phyloP scores from a whole-genome alignment of 2,329 filamentous ascomycete genomes.

The Coniosporium tulheliwenetii region DNA sequence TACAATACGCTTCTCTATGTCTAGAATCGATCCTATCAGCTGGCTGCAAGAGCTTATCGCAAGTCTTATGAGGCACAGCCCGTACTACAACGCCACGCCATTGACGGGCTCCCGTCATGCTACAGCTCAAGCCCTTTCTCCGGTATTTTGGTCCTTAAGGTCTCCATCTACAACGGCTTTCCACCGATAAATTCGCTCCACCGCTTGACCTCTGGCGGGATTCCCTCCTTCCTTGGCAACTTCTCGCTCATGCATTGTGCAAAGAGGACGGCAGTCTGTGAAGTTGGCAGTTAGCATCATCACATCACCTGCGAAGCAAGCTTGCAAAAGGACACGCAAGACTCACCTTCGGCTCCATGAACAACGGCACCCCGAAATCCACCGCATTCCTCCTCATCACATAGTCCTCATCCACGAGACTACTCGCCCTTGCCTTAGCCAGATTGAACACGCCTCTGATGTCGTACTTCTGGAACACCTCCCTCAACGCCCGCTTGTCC shows the following conservation, averaged over 20 bases:
- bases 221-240: slow-evolving; percentile 73
- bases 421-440: slow-evolving; percentile 69
- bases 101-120: too few species aligned
- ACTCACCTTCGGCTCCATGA: slow-evolving; percentile 93
- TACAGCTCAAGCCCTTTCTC: too few species aligned
- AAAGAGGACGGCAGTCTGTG: slow-evolving; percentile 83
- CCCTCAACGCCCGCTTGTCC: slow-evolving; percentile 85
- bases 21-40: too few species aligned
- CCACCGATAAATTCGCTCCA: slow-evolving; percentile 94
- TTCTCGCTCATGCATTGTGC: slow-evolving; percentile 96
- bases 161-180: slow-evolving; percentile 48
- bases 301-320: background rate
- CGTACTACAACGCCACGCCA: too few species aligned
- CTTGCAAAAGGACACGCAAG: background rate
- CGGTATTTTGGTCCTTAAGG: too few species aligned
- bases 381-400: slow-evolving; percentile 97
- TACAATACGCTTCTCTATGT: too few species aligned
- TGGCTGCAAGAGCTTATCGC: too few species aligned
- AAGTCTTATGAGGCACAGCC: too few species aligned
- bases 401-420: slow-evolving; percentile 81
- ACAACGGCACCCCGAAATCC: slow-evolving; percentile 92
- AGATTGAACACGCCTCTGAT: slow-evolving; percentile 95
- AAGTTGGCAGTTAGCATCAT: slow-evolving; percentile 1
- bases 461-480: slow-evolving; percentile 94
- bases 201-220: slow-evolving; percentile 76